These are phyloP conservation scores for Aspergillus tamarii DNA, from an alignment of 2,329 filamentous ascomycete species.

Conservation along the genomic window DNA sequence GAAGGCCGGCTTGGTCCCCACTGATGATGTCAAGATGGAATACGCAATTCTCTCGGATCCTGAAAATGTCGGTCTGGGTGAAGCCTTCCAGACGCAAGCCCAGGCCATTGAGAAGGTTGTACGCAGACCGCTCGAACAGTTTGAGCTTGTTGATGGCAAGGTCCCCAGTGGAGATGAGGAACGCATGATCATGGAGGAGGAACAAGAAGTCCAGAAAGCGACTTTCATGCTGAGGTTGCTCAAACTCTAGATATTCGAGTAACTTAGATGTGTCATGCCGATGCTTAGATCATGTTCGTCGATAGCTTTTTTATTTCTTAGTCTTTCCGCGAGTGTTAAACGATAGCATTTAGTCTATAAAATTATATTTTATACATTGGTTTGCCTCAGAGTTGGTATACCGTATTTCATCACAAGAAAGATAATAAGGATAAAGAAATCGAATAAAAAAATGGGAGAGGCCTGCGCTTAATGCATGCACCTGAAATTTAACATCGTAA, in stretches of 20 bases:
- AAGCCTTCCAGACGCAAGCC: slow-evolving; percentile 70
- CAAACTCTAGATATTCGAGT: slow-evolving; percentile 60
- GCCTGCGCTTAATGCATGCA: neutral
- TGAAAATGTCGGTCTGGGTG: slow-evolving; percentile 71
- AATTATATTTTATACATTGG: slow-evolving; percentile 1
- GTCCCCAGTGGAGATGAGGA: slow-evolving; percentile 57
- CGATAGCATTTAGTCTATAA: slow-evolving; percentile 14
- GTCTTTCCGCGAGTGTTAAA: slow-evolving; percentile 4
- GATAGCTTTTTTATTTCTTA: neutral
- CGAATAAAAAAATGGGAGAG: neutral
- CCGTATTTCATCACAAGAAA: neutral
- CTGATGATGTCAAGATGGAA: slow-evolving; percentile 95
- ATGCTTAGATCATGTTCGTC: slow-evolving; percentile 9
- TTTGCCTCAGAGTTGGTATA: neutral
- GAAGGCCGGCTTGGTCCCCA: slow-evolving; percentile 86
- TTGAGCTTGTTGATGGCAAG: slow-evolving; percentile 62
- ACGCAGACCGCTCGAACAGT: slow-evolving; percentile 74
- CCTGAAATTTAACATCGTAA: neutral
- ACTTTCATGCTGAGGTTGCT: slow-evolving; percentile 77
- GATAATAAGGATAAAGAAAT: neutral
- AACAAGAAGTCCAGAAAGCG: slow-evolving; percentile 83
- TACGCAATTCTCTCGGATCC: slow-evolving; percentile 81
- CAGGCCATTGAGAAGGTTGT: slow-evolving; percentile 74
- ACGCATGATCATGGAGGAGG: slow-evolving; percentile 74
- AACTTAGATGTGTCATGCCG: neutral